Evolutionary conservation across 306 rosid genomes (phyloP), one percentile per base, ranked within the genome.

Genomic region (Senna siamea): DNA sequence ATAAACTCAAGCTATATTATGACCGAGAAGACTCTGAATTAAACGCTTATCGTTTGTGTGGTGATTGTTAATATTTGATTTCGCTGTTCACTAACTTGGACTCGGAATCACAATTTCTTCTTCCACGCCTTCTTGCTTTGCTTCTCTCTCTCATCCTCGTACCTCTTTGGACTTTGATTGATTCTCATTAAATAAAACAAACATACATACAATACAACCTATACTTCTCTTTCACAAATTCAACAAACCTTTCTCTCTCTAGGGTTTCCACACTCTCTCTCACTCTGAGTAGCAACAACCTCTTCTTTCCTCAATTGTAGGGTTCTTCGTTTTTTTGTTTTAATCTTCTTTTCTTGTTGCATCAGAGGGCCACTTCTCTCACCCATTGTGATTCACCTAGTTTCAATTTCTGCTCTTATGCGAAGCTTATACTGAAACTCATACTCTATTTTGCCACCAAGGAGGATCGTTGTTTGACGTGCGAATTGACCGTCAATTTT

Each of bases 231-330:
- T 71, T 58, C 75, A 38, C 67, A 57, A 68, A 41, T 20, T 63
- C 76, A 68, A 77, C 69, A 17, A 77, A 44, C 76, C 68, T 76
- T 64, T 61, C 65, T 53, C 40, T 66, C 72, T 76, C 78, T 89
- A 83, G 95, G 95, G 95, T 85, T 88, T 76, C 78, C 66, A 28
- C 70, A 51, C 30, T 26, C 30, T 26, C 30, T 26, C 56, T 73
- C 76, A 69, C 78, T 76, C 53, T 44, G 54, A 43, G 67, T 54
- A 34, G 38, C 73, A 76, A 71, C 58, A 53, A 70, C 68, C 37
- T 0, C 69, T 14, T 18, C 54, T 30, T n/a, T 18, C 59, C 43
- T 17, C 19, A 72, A 74, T 72, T 66, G 1, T 48, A 71, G 87
- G 89, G 81, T 70, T 50, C 55, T 52, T 19, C 40, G 5, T 32